Conservation (phyloP, 78 protist species). For the Monosiga brevicollis region DNA sequence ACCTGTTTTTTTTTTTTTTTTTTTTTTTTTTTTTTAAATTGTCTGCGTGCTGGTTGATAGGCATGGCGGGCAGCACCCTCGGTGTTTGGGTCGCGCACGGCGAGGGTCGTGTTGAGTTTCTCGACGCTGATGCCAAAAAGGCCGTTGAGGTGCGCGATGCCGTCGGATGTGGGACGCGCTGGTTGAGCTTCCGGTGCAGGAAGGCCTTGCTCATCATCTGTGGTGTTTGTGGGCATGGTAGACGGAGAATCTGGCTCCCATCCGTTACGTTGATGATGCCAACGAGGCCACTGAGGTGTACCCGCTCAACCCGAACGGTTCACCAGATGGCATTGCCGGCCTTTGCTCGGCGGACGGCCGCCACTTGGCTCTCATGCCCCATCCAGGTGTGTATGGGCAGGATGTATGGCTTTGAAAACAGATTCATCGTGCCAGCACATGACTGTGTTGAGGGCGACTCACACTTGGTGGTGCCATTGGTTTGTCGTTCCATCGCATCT, state of each 20-base stretch:
- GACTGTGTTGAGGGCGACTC: too few relatives aligned
- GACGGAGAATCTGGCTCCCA: background rate
- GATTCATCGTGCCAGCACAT: too few relatives aligned
- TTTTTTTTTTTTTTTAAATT: too few relatives aligned
- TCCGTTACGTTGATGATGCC: constrained; percentile 74
- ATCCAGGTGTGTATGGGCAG: too few relatives aligned
- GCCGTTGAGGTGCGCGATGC: too few relatives aligned
- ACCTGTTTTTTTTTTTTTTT: too few relatives aligned
- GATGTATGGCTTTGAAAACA: too few relatives aligned
- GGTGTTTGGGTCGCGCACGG: constrained; percentile 81
- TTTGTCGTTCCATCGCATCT: too few relatives aligned
- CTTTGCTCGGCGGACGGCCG: constrained; percentile 76
- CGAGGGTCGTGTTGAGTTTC: constrained; percentile 66
- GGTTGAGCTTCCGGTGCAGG: constrained; percentile 17
- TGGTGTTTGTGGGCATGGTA: background rate
- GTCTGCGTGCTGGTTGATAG: background rate
- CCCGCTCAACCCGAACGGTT: constrained; percentile 88
- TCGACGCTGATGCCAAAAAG: background rate
- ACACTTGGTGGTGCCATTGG: too few relatives aligned
- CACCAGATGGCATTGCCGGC: constrained; percentile 75
- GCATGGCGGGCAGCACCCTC: constrained; percentile 51
- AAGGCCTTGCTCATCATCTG: background rate
- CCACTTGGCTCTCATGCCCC: constrained; percentile 85
- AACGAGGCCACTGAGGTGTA: constrained; percentile 53
- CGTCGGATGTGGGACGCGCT: too few relatives aligned